These are phyloP conservation scores for Kodamaea arcana DNA, from an alignment of 1,139 yeast species.

Conservation along the genomic window DNA sequence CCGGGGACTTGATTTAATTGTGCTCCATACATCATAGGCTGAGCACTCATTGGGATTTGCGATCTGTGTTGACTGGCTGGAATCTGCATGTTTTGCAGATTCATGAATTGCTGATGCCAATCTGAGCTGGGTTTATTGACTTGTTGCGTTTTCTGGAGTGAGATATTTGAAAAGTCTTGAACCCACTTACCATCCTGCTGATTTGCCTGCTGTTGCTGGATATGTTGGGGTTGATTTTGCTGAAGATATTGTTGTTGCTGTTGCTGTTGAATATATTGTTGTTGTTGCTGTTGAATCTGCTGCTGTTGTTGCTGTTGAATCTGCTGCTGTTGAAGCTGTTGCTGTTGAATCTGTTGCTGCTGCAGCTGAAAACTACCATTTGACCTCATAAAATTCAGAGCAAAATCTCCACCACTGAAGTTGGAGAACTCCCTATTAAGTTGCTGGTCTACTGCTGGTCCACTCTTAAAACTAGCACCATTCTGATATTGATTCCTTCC, in stretches of 20 bases:
- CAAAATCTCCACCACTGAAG: conserved; percentile 22
- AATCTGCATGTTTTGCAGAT: conserved; percentile 14
- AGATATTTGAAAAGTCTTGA: conserved; percentile 29
- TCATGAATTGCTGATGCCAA: conserved; percentile 31
- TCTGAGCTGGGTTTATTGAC: conserved; percentile 8
- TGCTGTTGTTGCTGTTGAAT: conserved; percentile 5
- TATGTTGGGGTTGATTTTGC: conserved; percentile 6
- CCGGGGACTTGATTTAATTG: conserved; percentile 1
- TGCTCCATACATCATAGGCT: conserved; percentile 3
- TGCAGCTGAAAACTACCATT: conserved; percentile 10
- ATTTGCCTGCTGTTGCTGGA: conserved; percentile 4
- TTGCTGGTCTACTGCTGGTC: conserved; percentile 18
- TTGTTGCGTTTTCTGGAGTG: conserved; percentile 13
- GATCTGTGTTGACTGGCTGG: conserved; percentile 8
- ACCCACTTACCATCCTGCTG: conserved; percentile 22
- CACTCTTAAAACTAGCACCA: conserved; percentile 7
- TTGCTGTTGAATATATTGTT: conserved; percentile 12
- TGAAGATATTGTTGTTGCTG: conserved; percentile 9
- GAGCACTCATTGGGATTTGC: background rate
- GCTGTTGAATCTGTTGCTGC: conserved; percentile 1
- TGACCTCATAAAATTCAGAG: conserved; percentile 18
- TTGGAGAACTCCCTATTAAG: conserved; percentile 35
- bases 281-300: conserved; percentile 9
- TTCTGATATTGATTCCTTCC: conserved; percentile 8
- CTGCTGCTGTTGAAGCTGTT: conserved; percentile 10